Conservation (phyloP, 2,329 filamentous ascomycete species). For the Colletotrichum acutatum region DNA sequence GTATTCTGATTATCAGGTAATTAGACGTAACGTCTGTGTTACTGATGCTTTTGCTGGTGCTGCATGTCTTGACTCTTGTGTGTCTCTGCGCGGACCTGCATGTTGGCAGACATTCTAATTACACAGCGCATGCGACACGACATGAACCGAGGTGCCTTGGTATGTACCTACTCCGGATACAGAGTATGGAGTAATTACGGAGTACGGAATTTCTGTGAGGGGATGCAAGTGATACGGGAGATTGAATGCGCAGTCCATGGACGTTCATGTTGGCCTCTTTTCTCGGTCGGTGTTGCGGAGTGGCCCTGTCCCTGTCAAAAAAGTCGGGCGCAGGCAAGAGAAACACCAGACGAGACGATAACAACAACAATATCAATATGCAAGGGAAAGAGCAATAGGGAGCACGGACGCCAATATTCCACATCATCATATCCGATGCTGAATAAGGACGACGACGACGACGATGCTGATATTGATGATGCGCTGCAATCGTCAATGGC, state of each 20-base stretch:
- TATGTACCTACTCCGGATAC: too few relatives aligned
- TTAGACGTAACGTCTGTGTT: not conserved
- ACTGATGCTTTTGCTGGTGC: not conserved
- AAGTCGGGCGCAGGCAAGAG: not conserved
- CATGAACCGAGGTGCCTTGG: not conserved
- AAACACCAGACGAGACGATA: conserved; percentile 31
- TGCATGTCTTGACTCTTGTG: not conserved
- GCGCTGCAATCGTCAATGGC: too few relatives aligned
- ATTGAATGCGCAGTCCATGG: too few relatives aligned
- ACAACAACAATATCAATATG: conserved; percentile 10
- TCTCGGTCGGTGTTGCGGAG: not conserved
- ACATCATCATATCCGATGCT: not conserved
- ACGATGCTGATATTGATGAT: too few relatives aligned
- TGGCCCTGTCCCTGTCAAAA: not conserved
- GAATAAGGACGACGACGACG: not conserved
- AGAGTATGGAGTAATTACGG: not conserved
- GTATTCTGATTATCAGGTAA: not conserved
- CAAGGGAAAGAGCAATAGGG: not conserved
- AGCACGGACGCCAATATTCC: conserved; percentile 18
- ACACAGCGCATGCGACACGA: not conserved
- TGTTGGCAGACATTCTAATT: not conserved
- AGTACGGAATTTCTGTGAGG: not conserved
- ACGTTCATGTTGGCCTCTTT: not conserved
- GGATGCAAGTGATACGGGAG: not conserved
- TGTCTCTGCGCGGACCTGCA: not conserved